Conservation (phyloP, 2,329 filamentous ascomycete genomes). For the Nemania sp. region DNA sequence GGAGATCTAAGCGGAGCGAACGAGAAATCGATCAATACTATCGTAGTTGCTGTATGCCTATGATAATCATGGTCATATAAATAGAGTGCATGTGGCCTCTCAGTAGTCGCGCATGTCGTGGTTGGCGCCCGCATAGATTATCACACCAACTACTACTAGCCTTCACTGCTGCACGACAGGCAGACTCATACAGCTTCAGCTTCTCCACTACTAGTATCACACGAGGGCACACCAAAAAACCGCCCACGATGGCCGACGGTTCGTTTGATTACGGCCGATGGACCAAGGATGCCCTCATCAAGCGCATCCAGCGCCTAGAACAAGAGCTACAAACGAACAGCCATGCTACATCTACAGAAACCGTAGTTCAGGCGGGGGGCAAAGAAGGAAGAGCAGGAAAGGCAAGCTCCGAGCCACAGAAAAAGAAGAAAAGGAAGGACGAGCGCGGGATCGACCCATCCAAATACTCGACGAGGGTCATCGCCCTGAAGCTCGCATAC, state of each 20-base stretch:
- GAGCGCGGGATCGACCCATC: constrained; percentile 76
- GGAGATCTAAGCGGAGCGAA: neutral
- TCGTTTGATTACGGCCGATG: constrained; percentile 70
- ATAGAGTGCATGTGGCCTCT: constrained; percentile 45
- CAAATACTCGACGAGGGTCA: constrained; percentile 83
- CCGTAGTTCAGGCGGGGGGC: too few species aligned
- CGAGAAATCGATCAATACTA: neutral
- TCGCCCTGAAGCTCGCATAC: constrained; percentile 95
- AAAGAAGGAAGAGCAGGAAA: neutral
- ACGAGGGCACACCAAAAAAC: constrained; percentile 19
- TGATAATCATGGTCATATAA: neutral
- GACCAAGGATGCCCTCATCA: constrained; percentile 75
- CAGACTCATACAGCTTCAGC: constrained; percentile 25
- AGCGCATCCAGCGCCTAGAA: constrained; percentile 76
- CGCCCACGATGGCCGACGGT: constrained; percentile 46
- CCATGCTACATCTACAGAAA: constrained; percentile 14
- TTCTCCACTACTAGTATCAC: constrained; percentile 42
- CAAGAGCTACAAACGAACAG: constrained; percentile 55
- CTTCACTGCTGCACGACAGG: constrained; percentile 25
- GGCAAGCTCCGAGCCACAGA: constrained; percentile 53
- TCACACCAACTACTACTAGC: constrained; percentile 29
- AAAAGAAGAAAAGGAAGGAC: constrained; percentile 59
- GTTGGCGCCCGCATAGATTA: constrained; percentile 41
- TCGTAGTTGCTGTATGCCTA: neutral
- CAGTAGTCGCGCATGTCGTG: constrained; percentile 36